phyloP scores from a whole-genome alignment of 2,329 filamentous ascomycete species.

The Juglanconis juglandina region DNA sequence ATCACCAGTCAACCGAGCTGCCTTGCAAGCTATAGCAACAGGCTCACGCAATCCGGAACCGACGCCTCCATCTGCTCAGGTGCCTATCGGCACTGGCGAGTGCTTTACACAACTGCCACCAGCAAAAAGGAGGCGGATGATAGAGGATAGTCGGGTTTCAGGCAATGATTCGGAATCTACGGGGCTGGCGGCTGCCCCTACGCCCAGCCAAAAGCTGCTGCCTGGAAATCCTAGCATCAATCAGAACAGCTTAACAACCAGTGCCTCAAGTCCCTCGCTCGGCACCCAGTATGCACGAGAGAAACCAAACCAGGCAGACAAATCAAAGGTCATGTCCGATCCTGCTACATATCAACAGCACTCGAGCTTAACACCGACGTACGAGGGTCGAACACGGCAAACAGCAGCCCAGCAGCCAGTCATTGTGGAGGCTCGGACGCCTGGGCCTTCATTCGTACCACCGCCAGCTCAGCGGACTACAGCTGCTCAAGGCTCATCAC shows the following conservation, averaged over 20 bases:
- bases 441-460: not conserved
- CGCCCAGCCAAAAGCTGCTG: not conserved
- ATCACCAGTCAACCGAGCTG: slow-evolving; percentile 23
- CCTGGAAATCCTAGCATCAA: not conserved
- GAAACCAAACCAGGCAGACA: not conserved
- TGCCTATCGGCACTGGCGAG: slow-evolving; percentile 16
- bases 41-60: slow-evolving; percentile 15
- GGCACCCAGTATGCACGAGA: not conserved
- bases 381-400: slow-evolving; percentile 5
- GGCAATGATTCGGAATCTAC: not conserved
- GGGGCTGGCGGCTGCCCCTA: not conserved
- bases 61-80: slow-evolving; percentile 32
- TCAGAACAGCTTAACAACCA: not conserved
- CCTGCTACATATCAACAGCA: not conserved
- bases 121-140: not conserved
- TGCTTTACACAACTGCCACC: not conserved
- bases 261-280: slow-evolving; percentile 1
- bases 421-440: not conserved
- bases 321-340: not conserved
- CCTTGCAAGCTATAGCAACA: slow-evolving; percentile 9
- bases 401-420: not conserved
- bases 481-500: not conserved
- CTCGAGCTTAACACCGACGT: slow-evolving; percentile 4
- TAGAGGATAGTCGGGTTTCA: not conserved
- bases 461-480: not conserved